Evolutionary conservation across 148 eudicot genomes (phyloP).

Genomic region (Silene latifolia): DNA sequence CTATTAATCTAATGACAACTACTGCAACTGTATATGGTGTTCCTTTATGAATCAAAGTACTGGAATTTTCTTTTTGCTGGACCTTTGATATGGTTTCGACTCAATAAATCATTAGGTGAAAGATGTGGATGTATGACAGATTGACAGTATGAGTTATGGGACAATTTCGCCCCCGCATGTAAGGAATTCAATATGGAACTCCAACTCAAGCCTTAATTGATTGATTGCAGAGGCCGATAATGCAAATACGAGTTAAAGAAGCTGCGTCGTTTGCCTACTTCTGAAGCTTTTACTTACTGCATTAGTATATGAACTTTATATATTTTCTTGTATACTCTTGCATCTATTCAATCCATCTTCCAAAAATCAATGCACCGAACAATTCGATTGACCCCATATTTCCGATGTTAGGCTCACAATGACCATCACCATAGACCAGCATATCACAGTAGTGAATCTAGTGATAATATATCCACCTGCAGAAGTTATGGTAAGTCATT

Average conservation of each 20-base stretch:
- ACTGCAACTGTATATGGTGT: too few relatives aligned
- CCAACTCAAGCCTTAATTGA: not conserved
- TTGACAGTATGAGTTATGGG: not conserved
- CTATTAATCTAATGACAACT: too few relatives aligned
- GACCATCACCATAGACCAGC: too few relatives aligned
- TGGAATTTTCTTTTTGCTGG: too few relatives aligned
- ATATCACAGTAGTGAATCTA: too few relatives aligned
- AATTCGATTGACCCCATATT: too few relatives aligned
- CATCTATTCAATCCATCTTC: too few relatives aligned
- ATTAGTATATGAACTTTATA: not conserved
- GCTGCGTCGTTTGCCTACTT: not conserved
- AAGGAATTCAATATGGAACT: not conserved
- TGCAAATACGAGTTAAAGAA: not conserved
- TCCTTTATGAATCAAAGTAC: too few relatives aligned
- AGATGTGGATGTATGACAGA: not conserved
- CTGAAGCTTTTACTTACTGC: conserved; percentile 8
- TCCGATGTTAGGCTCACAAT: too few relatives aligned
- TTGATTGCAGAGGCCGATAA: not conserved
- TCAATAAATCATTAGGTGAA: conserved; percentile 9
- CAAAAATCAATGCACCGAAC: too few relatives aligned
- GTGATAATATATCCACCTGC: too few relatives aligned
- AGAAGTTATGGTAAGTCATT: too few relatives aligned
- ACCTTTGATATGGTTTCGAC: not conserved
- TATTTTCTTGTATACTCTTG: not conserved
- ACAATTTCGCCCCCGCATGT: not conserved